Base-by-base conservation (phyloP, 225 moss, liverwort and hornwort genomes). In the Bryum argenteum region DNA sequence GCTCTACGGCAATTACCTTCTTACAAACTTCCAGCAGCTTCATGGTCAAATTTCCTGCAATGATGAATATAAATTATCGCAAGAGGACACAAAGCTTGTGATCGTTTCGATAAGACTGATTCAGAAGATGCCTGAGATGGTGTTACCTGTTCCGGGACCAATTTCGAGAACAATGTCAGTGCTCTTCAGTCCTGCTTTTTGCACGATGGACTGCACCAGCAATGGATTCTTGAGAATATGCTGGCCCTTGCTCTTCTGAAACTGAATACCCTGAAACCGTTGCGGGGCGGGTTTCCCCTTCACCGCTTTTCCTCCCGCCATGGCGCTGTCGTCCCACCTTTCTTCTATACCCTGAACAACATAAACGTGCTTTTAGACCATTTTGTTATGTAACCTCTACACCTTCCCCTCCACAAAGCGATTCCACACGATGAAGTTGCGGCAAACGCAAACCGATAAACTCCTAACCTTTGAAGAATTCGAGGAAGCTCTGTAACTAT, bases 221-320 rank as follows among this genome's bases (percentile, higher is more conserved):
- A 94, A 74, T 1, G 94, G 94, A 59, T 94, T 94, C 80, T 94
- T 94, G 67, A 94, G 54, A 79, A 94, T 94, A 77, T 94, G 94
- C 79, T 94, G 94, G 26, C 94, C 94, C 69, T 91, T 94, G 65
- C 89, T 90, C 85, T 91, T 94, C 65, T 94, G 89, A 73, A 94
- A 94, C 69, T 94, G 94, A 61, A 94, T 89, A 2, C 91, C 94
- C 78, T 88, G 87, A 73, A 85, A 90, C 55, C 90, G 70, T 76
- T 90, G 84, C 19, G 85, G 67, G 10, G 82, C 89, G 22, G 80
- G 79, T 47, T 84, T 77, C 63, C 82, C 87, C 74, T 90, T 90
- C 53, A 84, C 81, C 18, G 80, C 84, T 71, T 89, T 87, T 1
- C 87, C 89, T 15, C 89, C 89, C 37, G 89, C 89, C 89, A 89